These are phyloP conservation scores for Amylocystis lapponica DNA, from an alignment of 768 basidiomycete species.

Conservation along the genomic window DNA sequence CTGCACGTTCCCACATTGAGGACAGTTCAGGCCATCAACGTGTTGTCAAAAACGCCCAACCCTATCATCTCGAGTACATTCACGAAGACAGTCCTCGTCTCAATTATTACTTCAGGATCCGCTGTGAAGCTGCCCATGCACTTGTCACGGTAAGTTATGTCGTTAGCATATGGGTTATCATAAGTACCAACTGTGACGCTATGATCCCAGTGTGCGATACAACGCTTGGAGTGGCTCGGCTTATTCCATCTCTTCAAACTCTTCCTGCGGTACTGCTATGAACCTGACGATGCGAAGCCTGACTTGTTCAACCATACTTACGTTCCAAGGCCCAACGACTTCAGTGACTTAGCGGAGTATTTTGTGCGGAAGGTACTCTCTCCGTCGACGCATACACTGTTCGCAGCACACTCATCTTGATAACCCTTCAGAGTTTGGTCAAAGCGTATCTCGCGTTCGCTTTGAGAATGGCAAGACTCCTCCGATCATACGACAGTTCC, in stretches of 20 bases:
- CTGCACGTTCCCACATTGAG: neutral
- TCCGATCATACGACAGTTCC: conserved; percentile 76
- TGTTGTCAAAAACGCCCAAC: conserved; percentile 74
- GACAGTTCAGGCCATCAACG: conserved; percentile 71
- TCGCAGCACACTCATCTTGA: neutral
- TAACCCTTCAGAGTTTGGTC: conserved; percentile 60
- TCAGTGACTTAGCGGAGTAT: conserved; percentile 86
- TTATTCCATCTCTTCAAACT: conserved; percentile 95
- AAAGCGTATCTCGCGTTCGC: conserved; percentile 79
- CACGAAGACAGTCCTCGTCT: conserved; percentile 89
- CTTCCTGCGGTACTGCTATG: conserved; percentile 86
- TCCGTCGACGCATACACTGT: conserved; percentile 15
- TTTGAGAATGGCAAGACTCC: conserved; percentile 86
- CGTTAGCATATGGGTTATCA: neutral
- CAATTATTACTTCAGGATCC: conserved; percentile 96
- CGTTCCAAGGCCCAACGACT: conserved; percentile 94
- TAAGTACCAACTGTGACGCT: neutral
- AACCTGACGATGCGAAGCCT: conserved; percentile 74
- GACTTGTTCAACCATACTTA: conserved; percentile 84
- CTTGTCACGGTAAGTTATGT: conserved; percentile 76
- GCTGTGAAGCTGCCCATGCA: conserved; percentile 88
- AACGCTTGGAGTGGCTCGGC: conserved; percentile 79
- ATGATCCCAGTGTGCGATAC: conserved; percentile 68
- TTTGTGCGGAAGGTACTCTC: conserved; percentile 92
- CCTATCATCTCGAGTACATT: conserved; percentile 86